Conservation (phyloP, 768 basidiomycete species). For the Lactarius indigo region DNA sequence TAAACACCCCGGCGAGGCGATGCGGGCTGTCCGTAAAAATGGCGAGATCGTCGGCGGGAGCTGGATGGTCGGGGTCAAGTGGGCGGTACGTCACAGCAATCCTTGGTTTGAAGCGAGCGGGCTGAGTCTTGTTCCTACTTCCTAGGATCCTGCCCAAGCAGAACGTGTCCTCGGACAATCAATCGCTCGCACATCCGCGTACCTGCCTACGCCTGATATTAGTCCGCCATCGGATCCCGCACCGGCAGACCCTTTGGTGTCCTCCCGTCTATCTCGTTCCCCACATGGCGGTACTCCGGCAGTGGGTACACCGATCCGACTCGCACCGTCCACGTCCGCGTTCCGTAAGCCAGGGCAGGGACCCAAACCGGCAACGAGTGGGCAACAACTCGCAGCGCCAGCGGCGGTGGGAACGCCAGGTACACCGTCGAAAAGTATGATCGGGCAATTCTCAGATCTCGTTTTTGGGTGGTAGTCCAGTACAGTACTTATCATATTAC, state of each 20-base stretch:
- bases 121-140: not conserved
- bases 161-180: constrained; percentile 47
- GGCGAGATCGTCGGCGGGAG: constrained; percentile 72
- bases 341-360: constrained; percentile 51
- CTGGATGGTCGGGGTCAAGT: constrained; percentile 86
- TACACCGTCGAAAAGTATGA: constrained; percentile 51
- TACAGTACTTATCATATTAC: not conserved
- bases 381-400: constrained; percentile 25
- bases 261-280: constrained; percentile 34
- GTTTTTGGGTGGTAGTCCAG: constrained; percentile 40
- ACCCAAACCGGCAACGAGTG: constrained; percentile 14
- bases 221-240: constrained; percentile 19
- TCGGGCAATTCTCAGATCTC: constrained; percentile 75
- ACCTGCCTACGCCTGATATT: constrained; percentile 26
- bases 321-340: constrained; percentile 69
- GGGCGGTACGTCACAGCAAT: constrained; percentile 57
- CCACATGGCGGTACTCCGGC: constrained; percentile 35
- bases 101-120: not conserved
- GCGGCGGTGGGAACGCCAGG: constrained; percentile 27
- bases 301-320: constrained; percentile 67
- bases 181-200: constrained; percentile 21
- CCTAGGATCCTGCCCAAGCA: constrained; percentile 59
- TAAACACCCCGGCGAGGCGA: constrained; percentile 63
- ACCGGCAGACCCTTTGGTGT: constrained; percentile 25
- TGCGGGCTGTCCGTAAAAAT: constrained; percentile 76